Percentiles rank a stretch among this genome's conserved stretches.
phyloP scores from a whole-genome alignment of 495 filamentous ascomycete genomes.

The Penicillium cosmopolitanum region DNA sequence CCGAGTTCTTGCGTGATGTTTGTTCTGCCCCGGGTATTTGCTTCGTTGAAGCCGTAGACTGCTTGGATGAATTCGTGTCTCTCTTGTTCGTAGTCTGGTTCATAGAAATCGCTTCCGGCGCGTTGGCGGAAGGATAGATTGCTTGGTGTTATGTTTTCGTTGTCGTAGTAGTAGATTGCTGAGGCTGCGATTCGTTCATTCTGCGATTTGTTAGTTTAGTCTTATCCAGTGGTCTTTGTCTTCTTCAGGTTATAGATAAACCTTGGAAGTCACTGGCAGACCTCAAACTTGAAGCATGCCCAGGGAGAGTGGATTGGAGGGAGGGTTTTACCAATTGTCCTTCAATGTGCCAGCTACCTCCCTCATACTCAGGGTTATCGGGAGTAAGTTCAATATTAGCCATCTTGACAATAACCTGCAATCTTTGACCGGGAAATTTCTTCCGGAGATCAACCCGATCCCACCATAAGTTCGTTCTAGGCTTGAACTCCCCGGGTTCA shows the following conservation, averaged over 20 bases:
- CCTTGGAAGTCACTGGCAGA: too few species aligned
- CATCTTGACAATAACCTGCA: slow-evolving; percentile 69
- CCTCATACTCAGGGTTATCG: slow-evolving; percentile 53
- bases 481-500: slow-evolving; percentile 38
- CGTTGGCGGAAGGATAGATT: slow-evolving; percentile 55
- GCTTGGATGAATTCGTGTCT: slow-evolving; percentile 31
- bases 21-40: slow-evolving; percentile 7
- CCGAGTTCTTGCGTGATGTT: slow-evolving; percentile 40
- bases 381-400: slow-evolving; percentile 65
- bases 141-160: slow-evolving; percentile 62
- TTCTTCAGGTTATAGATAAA: too few species aligned
- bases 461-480: background rate
- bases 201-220: slow-evolving; percentile 5
- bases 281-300: background rate
- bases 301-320: too few species aligned
- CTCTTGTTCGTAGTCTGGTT: slow-evolving; percentile 31
- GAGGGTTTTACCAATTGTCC: slow-evolving; percentile 44
- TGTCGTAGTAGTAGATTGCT: slow-evolving; percentile 65
- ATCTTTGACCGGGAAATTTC: slow-evolving; percentile 31
- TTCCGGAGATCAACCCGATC: slow-evolving; percentile 29
- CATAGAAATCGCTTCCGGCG: slow-evolving; percentile 7
- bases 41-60: slow-evolving; percentile 32
- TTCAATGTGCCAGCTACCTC: slow-evolving; percentile 59
- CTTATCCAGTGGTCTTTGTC: too few species aligned
- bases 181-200: slow-evolving; percentile 64